phyloP scores from a whole-genome alignment of 2,329 filamentous ascomycete species.

The Aspergillus sp. region DNA sequence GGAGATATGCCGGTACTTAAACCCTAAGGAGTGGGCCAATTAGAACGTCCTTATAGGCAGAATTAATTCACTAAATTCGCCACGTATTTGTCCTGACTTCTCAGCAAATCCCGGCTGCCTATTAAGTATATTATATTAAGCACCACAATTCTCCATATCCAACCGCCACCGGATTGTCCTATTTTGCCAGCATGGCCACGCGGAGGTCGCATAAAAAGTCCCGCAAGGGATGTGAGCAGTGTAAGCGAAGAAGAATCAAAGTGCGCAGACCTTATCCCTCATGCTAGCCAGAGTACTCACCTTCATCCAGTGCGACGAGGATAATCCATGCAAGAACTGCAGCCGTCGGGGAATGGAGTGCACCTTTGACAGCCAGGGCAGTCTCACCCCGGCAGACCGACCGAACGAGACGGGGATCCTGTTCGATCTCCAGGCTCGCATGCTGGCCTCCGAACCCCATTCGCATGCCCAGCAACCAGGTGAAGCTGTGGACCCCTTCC shows the following conservation, averaged over 20 bases:
- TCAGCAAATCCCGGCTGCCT: too few species aligned
- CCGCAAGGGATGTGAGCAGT: slow-evolving; percentile 6
- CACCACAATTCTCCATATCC: too few species aligned
- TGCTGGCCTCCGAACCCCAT: not conserved
- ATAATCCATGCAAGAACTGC: slow-evolving; percentile 27
- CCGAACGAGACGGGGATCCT: slow-evolving; percentile 10
- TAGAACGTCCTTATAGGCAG: too few species aligned
- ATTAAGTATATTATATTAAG: too few species aligned
- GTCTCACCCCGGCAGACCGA: not conserved
- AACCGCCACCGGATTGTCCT: too few species aligned
- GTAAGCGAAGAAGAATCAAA: slow-evolving; percentile 4
- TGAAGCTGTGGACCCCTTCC: too few species aligned
- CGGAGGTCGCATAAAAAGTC: slow-evolving; percentile 6
- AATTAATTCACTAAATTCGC: too few species aligned
- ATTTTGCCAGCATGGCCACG: not conserved
- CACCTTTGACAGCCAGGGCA: not conserved
- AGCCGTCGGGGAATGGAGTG: slow-evolving; percentile 23
- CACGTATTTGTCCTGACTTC: too few species aligned
- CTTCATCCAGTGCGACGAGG: slow-evolving; percentile 25
- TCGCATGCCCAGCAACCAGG: too few species aligned
- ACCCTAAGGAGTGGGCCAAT: too few species aligned
- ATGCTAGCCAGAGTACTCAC: too few species aligned
- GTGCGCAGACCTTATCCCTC: not conserved
- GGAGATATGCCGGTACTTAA: too few species aligned
- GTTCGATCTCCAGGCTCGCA: not conserved